A percentile compares a stretch with the other conserved stretches of the same genome.
phyloP scores from a whole-genome alignment of 73 alveolate species.

The Paramecium bursaria region DNA sequence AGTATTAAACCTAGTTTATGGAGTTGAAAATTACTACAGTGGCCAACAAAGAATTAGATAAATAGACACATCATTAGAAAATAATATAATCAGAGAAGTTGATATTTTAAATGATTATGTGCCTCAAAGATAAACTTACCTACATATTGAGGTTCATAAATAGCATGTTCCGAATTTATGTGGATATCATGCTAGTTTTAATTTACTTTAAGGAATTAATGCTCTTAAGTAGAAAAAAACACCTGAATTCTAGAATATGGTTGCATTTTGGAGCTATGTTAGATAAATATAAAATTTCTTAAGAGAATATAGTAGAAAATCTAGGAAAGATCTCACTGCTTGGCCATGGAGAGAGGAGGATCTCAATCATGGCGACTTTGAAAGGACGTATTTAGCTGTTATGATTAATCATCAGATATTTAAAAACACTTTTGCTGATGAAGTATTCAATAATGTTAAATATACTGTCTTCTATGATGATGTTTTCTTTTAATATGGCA shows the following conservation, averaged over 20 bases:
- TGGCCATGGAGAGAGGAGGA: conserved; percentile 56
- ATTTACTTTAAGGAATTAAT: neutral
- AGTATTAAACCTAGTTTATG: too few species aligned
- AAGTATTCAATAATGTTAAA: conserved; percentile 7
- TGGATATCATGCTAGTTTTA: conserved; percentile 55
- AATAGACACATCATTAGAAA: too few species aligned
- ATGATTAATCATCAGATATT: conserved; percentile 7
- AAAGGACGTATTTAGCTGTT: conserved; percentile 39
- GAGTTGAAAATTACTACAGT: too few species aligned
- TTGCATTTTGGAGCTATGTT: conserved; percentile 49
- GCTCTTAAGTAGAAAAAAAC: neutral
- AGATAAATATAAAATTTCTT: neutral
- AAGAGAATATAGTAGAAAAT: neutral
- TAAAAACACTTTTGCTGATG: conserved; percentile 21
- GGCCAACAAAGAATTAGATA: too few species aligned
- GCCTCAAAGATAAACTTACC: too few species aligned
- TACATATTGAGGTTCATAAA: conserved; percentile 39
- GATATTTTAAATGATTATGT: too few species aligned
- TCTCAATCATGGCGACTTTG: conserved; percentile 54
- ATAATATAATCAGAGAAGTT: too few species aligned
- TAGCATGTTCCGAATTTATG: conserved; percentile 33
- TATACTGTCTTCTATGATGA: neutral
- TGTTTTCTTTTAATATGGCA: conserved; percentile 58
- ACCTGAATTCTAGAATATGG: neutral
- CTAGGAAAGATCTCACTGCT: neutral